Evolutionary conservation across 495 filamentous ascomycete species (phyloP).

Genomic region (Symbiotaphrina buchneri): DNA sequence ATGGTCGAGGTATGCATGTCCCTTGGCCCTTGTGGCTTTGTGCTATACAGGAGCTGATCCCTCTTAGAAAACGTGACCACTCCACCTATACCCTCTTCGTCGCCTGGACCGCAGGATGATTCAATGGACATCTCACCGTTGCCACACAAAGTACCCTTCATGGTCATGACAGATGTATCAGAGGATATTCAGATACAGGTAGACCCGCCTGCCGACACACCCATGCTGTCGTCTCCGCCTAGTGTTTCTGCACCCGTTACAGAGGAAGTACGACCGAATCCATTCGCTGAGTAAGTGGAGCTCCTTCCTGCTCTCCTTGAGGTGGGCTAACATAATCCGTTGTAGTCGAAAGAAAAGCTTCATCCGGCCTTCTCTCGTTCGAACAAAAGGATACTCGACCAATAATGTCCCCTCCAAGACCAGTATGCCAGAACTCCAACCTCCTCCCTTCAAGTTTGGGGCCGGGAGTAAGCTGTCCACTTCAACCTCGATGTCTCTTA

Average conservation of each 20-base stretch:
- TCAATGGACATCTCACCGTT: constrained; percentile 88
- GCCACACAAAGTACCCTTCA: constrained; percentile 68
- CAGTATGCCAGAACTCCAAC: constrained; percentile 31
- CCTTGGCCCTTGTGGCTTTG: no score
- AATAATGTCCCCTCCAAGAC: constrained; percentile 21
- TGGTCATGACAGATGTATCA: no score
- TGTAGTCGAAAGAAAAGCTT: constrained; percentile 33
- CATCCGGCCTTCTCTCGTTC: constrained; percentile 35
- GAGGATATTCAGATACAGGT: no score
- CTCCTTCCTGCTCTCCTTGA: constrained; percentile 21
- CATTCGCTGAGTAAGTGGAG: constrained; percentile 11
- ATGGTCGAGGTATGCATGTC: constrained; percentile 52
- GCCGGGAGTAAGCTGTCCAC: constrained; percentile 22
- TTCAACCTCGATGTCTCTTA: constrained; percentile 38
- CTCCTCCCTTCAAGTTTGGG: constrained; percentile 60
- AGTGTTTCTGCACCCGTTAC: constrained; percentile 2
- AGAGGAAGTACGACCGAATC: constrained; percentile 3
- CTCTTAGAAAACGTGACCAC: constrained; percentile 52
- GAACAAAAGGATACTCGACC: constrained; percentile 32
- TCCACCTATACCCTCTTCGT: constrained; percentile 64
- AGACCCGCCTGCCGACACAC: no score
- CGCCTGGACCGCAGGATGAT: constrained; percentile 51
- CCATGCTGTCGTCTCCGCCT: constrained; percentile 1
- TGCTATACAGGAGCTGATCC: constrained; percentile 6
- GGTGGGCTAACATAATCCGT: constrained; percentile 13